phyloP scores from a whole-genome alignment of 805 yeast species.

The Pichia pseudocactophila region DNA sequence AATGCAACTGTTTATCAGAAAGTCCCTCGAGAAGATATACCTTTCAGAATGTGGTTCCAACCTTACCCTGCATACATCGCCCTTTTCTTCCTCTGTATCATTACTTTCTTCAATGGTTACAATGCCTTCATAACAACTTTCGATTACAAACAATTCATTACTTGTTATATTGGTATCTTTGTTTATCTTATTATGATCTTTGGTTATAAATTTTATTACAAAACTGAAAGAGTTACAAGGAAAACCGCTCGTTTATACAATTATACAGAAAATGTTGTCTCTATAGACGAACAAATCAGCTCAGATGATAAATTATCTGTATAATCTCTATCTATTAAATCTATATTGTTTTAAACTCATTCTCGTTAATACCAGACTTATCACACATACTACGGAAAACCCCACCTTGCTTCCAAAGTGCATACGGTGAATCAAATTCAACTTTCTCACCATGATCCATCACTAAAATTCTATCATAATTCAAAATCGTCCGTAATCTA shows the following conservation, averaged over 20 bases:
- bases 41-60: slow-evolving; percentile 16
- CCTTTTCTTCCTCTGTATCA: slow-evolving; percentile 7
- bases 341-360: slow-evolving; percentile 27
- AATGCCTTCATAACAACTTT: slow-evolving; percentile 13
- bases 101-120: slow-evolving; percentile 17
- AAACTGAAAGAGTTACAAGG: slow-evolving; percentile 5
- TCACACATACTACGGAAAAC: slow-evolving; percentile 44
- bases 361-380: slow-evolving; percentile 33
- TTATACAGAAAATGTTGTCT: background rate
- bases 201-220: slow-evolving; percentile 3
- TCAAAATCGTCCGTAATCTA: slow-evolving; percentile 56
- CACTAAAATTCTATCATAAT: slow-evolving; percentile 51
- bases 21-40: slow-evolving; percentile 14
- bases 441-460: slow-evolving; percentile 47
- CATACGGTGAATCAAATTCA: slow-evolving; percentile 47
- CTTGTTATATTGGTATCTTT: slow-evolving; percentile 13
- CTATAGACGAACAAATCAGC: background rate
- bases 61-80: slow-evolving; percentile 15
- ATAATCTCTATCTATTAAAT: too few relatives aligned
- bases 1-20: slow-evolving; percentile 12
- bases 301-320: too few relatives aligned
- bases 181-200: slow-evolving; percentile 4
- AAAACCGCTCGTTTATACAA: background rate
- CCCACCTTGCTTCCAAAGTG: slow-evolving; percentile 37
- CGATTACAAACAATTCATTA: slow-evolving; percentile 13